Conservation (phyloP, 148 eudicot species). For the Selenicereus undatus region DNA sequence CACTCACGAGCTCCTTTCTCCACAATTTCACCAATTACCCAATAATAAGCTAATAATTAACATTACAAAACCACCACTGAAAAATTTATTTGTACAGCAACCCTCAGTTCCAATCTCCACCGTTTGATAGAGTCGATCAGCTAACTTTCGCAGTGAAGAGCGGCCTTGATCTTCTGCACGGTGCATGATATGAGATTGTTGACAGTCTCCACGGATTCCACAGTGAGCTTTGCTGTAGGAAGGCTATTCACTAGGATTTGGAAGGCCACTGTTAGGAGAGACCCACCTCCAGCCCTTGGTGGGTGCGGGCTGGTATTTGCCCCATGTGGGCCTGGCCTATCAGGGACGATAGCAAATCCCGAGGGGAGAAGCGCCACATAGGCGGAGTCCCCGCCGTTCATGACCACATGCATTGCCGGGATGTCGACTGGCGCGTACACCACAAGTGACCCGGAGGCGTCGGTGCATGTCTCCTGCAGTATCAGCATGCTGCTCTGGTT, state of each 20-base stretch:
- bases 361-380: constrained; percentile 91
- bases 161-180: constrained; percentile 82
- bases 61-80: not conserved
- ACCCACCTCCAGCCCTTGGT: constrained; percentile 42
- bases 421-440: constrained; percentile 95
- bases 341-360: constrained; percentile 77
- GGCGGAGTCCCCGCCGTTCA: constrained; percentile 95
- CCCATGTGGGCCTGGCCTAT: constrained; percentile 45
- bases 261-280: constrained; percentile 79
- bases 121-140: not conserved
- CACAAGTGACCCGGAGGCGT: constrained; percentile 81
- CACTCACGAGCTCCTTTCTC: constrained; percentile 13
- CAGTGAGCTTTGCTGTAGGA: constrained; percentile 91
- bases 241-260: constrained; percentile 84
- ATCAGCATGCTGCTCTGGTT: constrained; percentile 95
- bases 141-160: constrained; percentile 49
- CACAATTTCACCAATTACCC: not conserved
- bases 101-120: not conserved
- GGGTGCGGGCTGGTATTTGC: constrained; percentile 23
- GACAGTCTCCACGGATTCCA: constrained; percentile 89
- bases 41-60: not conserved
- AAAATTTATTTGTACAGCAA: constrained; percentile 25
- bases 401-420: constrained; percentile 91
- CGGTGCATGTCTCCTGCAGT: constrained; percentile 85
- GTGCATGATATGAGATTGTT: constrained; percentile 85